Percentiles rank a stretch among this genome's conserved stretches.
Evolutionary conservation across 768 basidiomycete species (phyloP).

Genomic region (Termitomyces sp.): DNA sequence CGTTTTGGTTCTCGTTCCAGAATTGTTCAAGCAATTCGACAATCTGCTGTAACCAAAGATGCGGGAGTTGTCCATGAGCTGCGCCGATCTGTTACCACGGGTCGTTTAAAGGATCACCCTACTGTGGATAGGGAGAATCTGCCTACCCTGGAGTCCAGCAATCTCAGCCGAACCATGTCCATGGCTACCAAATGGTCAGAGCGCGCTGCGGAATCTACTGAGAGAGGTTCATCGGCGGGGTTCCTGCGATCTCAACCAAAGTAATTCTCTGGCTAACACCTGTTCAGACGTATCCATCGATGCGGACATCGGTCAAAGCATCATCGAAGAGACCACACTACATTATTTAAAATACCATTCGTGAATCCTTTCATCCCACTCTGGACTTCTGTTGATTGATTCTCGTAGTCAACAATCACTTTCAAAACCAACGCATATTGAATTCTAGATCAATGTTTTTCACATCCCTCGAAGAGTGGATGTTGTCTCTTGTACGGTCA

Average conservation of each 20-base stretch:
- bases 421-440: not conserved
- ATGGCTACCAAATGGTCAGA: not conserved
- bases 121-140: slow-evolving; percentile 9
- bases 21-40: slow-evolving; percentile 26
- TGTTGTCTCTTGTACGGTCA: not conserved
- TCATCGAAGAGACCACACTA: not conserved
- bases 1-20: slow-evolving; percentile 6
- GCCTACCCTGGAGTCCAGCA: slow-evolving; percentile 1
- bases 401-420: not conserved
- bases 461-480: too few relatives aligned
- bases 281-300: slow-evolving; percentile 5
- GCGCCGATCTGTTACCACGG: slow-evolving; percentile 34
- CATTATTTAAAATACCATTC: not conserved
- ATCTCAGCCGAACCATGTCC: slow-evolving; percentile 4
- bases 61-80: slow-evolving; percentile 28
- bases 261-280: slow-evolving; percentile 3
- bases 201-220: slow-evolving; percentile 2
- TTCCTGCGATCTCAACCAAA: slow-evolving; percentile 5
- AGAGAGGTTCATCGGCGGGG: slow-evolving; percentile 2
- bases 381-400: not conserved
- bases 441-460: not conserved
- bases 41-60: slow-evolving; percentile 35
- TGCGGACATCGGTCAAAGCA: not conserved
- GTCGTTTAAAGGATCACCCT: slow-evolving; percentile 20
- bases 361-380: not conserved